Evolutionary conservation across 805 yeast species (phyloP), one percentile per base, ranked within the genome.

Genomic region (Ogataea dorogensis): DNA sequence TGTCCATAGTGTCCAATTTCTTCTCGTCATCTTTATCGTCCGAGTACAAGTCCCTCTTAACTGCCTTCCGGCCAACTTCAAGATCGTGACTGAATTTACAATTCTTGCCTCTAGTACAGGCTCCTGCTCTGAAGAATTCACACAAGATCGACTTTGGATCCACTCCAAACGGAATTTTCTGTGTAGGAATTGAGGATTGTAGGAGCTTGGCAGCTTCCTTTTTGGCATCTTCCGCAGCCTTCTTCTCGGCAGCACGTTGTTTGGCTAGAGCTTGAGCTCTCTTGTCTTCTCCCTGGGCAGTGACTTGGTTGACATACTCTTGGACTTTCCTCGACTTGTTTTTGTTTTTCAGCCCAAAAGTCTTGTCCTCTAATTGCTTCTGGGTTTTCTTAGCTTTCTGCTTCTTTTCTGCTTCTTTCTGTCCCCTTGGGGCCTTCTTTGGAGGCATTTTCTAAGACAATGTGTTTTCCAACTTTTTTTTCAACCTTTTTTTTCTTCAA

Each of bases 51-150:
- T 93, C 97, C 64, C 73, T 88, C 79, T 93, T 93, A 32, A 75
- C 86, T 21, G 83, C 86, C 62, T 84, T 89, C 61, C 96, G 79
- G 23, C 89, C 98, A 17, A 86, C 75, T 43, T 76, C 72, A 57
- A 86, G 63, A 59, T 93, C 95, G 62, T 93, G 98, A 30, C 94
- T 79, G 66, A 89, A 93, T 63, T 89, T 93, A 78, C 98, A 93
- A 56, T 74, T 75, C 53, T 76, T 72, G 24, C 93, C 93, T 59
- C 83, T 83, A 47, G 81, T 77, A 75, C 98, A 93, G 33, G 72
- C 71, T 17, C 95, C 87, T 26, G 74, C 72, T 64, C 81, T 93
- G 77, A 87, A 91, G 63, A 78, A 79, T 40, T 86, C 85, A 75
- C 98, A 93, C 14, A 93, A 64, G 22, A 93, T 83, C 1, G 95